Evolutionary conservation across 129 eudicot species (phyloP).

Genomic region (Flaveria ramosissima): DNA sequence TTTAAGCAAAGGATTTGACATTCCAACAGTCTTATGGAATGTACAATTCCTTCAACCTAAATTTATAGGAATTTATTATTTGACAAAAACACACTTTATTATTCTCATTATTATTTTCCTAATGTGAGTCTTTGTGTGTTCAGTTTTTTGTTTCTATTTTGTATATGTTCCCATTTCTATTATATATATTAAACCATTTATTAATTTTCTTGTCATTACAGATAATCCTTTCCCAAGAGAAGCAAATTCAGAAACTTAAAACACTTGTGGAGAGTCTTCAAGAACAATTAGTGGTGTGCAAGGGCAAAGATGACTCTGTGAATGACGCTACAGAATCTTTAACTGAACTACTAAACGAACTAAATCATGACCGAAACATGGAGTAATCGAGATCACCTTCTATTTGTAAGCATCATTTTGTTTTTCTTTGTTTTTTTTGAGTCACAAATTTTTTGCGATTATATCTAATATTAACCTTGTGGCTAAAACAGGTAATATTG

Average conservation of each 20-base stretch:
- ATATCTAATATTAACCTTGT: conserved; percentile 11
- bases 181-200: conserved; percentile 5
- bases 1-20: no score
- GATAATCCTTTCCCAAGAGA: conserved; percentile 58
- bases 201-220: conserved; percentile 28
- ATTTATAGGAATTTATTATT: not conserved
- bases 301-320: conserved; percentile 38
- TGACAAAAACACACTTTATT: not conserved
- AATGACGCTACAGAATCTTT: conserved; percentile 40
- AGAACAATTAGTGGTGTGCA: conserved; percentile 47
- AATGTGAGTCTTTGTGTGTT: not conserved
- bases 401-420: conserved; percentile 29
- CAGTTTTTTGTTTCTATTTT: not conserved
- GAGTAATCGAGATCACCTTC: conserved; percentile 28
- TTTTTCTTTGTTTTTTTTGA: not conserved
- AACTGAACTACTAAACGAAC: conserved; percentile 41
- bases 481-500: conserved; percentile 27
- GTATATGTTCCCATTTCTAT: not conserved
- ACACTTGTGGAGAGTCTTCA: conserved; percentile 49
- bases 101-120: not conserved
- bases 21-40: not conserved
- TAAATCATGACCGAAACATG: conserved; percentile 43
- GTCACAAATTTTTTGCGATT: not conserved
- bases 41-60: not conserved
- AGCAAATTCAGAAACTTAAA: conserved; percentile 50